Evolutionary conservation across 2,329 filamentous ascomycete genomes (phyloP), one percentile per base, ranked within the genome.

Genomic region (Venturia pyrina): DNA sequence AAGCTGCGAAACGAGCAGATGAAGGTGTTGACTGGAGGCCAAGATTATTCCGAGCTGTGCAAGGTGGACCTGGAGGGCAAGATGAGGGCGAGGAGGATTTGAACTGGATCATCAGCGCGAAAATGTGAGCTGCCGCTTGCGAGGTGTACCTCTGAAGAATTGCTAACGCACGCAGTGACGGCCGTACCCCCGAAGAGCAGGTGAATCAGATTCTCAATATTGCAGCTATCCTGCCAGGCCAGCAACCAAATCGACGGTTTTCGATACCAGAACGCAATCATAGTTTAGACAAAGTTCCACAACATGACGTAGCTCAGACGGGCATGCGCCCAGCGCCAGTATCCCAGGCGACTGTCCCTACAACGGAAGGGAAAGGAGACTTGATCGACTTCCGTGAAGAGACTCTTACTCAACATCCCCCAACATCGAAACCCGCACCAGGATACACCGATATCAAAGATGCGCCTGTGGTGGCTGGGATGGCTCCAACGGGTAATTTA

Each of bases 51-150:
- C 85, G 92, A 67, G 79, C 80, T 61, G 89, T 96, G 13, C 83
- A 85, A 57, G 87, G 87, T 32, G 89, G 88, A 1, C 86, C 87
- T 1, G 88, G 87, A 41, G 87, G 87, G 1, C 74, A 83, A 4
- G 90, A 95, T 69, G 88, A 93, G 74, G 90, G 90, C 37, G 90
- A 96, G 75, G 91, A 96, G 74, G 91, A 90, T 69, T 79, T 99
- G 40, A 95, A 98, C 77, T 99, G 91, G 91, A 93, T 98, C 72
- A 90, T 99, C 72, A 89, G 93, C 75, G 89, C 93, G 1, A 82
- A 87, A 66, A 85, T 99, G 92, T 96, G 85, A 53, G 53, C 34
- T 43, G 17, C 11, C 4, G 11, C n/a, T 60, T 40, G 19, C 19
- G 19, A 34, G 17, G 2, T 59, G 32, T 24, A 28, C 24, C 11